phyloP scores from a whole-genome alignment of 768 basidiomycete genomes.

The Nidularia pulvinata region DNA sequence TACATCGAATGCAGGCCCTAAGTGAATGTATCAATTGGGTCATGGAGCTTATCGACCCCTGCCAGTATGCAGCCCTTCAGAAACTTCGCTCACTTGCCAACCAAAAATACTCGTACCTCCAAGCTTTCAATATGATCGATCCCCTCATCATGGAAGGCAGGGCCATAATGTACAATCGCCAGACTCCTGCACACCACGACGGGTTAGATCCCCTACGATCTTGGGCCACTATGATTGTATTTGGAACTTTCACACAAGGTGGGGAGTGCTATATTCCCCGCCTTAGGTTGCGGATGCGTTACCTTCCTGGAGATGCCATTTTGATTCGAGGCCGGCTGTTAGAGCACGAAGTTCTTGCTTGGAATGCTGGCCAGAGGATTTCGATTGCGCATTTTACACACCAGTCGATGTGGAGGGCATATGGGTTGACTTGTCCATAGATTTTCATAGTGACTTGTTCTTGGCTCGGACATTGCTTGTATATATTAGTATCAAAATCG shows the following conservation, averaged over 20 bases:
- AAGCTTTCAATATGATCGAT: conserved; percentile 4
- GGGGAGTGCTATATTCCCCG: conserved; percentile 6
- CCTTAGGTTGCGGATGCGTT: conserved; percentile 6
- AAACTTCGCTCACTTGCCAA: conserved; percentile 2
- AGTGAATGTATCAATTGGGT: conserved; percentile 2
- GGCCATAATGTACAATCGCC: conserved; percentile 11
- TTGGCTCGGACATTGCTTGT: too few species aligned
- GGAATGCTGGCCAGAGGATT: conserved; percentile 10
- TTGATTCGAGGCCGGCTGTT: conserved; percentile 9
- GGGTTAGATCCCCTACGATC: conserved; percentile 6
- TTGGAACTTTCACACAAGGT: conserved; percentile 5
- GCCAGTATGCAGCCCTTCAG: conserved; percentile 2
- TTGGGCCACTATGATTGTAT: conserved; percentile 6
- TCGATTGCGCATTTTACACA: conserved; percentile 15
- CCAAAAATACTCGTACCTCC: conserved; percentile 3
- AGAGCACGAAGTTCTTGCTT: conserved; percentile 12
- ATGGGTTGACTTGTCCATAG: not conserved
- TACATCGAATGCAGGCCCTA: not conserved
- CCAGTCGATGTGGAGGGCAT: conserved; percentile 7
- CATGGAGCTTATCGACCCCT: conserved; percentile 4
- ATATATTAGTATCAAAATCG: too few species aligned
- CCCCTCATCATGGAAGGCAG: conserved; percentile 10
- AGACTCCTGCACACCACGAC: conserved; percentile 10
- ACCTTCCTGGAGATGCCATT: conserved; percentile 9
- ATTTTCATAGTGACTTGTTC: too few species aligned